These are phyloP conservation scores for Coemansia sp. DNA, from an alignment of 192 early-diverging fungal species.

Conservation along the genomic window DNA sequence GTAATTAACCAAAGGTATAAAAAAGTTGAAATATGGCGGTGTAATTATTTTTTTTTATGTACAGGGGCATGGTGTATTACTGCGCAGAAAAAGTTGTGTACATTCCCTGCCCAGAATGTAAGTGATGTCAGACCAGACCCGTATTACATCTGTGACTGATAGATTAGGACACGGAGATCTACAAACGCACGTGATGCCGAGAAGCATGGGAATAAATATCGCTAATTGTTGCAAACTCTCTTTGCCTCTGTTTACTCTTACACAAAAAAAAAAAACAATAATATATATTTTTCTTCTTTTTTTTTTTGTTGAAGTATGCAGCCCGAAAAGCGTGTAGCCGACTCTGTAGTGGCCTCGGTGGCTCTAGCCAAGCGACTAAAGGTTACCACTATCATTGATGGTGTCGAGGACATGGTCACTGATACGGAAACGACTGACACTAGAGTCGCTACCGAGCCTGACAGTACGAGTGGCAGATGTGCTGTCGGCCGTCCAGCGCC, in stretches of 20 bases:
- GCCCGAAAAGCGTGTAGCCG: neutral
- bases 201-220: neutral
- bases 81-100: neutral
- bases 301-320: neutral
- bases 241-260: neutral
- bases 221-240: neutral
- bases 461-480: neutral
- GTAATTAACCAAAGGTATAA: neutral
- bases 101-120: slow-evolving; percentile 4
- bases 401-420: neutral
- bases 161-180: neutral
- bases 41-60: neutral
- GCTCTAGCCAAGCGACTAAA: slow-evolving; percentile 7
- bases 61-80: neutral
- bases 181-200: neutral
- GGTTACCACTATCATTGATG: neutral
- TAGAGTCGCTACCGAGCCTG: neutral
- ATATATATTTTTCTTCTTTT: neutral
- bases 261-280: neutral
- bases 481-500: slow-evolving; percentile 16
- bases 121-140: neutral
- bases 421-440: neutral
- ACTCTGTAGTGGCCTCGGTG: neutral
- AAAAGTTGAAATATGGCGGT: neutral
- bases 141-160: neutral